phyloP scores from a whole-genome alignment of 768 basidiomycete genomes.

The Paxillus rubicundulus region DNA sequence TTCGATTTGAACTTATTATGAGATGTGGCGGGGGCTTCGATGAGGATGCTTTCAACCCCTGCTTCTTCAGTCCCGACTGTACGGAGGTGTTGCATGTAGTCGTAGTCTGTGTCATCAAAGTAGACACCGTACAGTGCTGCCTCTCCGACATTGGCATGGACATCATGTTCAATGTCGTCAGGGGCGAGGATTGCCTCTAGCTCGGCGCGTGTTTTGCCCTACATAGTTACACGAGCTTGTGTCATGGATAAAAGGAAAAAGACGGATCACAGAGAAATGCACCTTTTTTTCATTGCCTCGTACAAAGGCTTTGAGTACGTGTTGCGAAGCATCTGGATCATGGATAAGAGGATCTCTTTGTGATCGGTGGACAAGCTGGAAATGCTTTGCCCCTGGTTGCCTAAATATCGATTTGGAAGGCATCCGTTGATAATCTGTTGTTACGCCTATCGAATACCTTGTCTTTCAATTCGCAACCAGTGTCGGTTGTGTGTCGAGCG shows the following conservation, averaged over 20 bases:
- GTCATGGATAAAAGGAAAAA: background rate
- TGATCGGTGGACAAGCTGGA: constrained; percentile 95
- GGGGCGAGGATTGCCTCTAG: constrained; percentile 59
- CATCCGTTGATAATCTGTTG: constrained; percentile 40
- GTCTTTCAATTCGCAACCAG: background rate
- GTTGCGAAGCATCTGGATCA: constrained; percentile 82
- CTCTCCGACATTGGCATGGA: constrained; percentile 70
- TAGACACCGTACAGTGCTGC: constrained; percentile 87
- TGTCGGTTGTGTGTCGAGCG: too few relatives aligned
- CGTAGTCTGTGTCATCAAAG: constrained; percentile 94
- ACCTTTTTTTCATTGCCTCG: constrained; percentile 73
- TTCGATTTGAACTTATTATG: constrained; percentile 32
- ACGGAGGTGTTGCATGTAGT: constrained; percentile 97
- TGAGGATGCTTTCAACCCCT: constrained; percentile 74
- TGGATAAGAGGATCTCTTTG: constrained; percentile 94
- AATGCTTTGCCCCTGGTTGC: constrained; percentile 86
- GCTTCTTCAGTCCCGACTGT: constrained; percentile 73
- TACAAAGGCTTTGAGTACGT: constrained; percentile 85
- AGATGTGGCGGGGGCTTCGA: constrained; percentile 64
- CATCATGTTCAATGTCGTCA: constrained; percentile 47
- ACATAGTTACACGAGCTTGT: constrained; percentile 24
- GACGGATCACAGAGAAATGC: background rate
- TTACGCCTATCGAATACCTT: background rate
- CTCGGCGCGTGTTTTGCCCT: constrained; percentile 83
- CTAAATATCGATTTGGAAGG: constrained; percentile 85